phyloP scores from a whole-genome alignment of 140 eudicot genomes.

The Cichorium intybus region DNA sequence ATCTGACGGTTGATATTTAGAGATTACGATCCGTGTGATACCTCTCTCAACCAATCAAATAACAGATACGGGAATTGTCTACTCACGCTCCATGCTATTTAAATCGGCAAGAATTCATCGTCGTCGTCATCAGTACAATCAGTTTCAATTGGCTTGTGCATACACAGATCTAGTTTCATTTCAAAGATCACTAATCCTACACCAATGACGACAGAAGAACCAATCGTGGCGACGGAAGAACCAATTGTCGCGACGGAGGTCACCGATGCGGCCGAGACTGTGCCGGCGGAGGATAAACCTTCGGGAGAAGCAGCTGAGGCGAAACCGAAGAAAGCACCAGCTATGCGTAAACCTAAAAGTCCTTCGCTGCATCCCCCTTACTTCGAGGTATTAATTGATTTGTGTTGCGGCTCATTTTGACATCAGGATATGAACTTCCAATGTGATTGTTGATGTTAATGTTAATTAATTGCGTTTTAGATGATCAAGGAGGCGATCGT shows the following conservation, averaged over 20 bases:
- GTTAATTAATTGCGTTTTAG: constrained; percentile 29
- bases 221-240: neutral
- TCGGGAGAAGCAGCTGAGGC: neutral
- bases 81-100: neutral
- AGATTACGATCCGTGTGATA: neutral
- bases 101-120: neutral
- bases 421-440: neutral
- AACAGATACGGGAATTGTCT: neutral
- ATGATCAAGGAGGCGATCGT: constrained; percentile 60
- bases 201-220: neutral
- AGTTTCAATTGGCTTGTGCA: neutral
- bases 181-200: neutral
- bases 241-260: neutral
- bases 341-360: neutral
- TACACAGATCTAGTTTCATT: neutral
- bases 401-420: neutral
- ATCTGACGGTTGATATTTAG: neutral
- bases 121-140: neutral
- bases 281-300: neutral
- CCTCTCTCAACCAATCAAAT: neutral
- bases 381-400: neutral
- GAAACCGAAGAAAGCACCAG: neutral
- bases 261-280: neutral
- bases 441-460: neutral
- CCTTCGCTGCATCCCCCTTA: neutral